Conservation (phyloP, 768 basidiomycete genomes). For the Podaxis carcinomalis region DNA sequence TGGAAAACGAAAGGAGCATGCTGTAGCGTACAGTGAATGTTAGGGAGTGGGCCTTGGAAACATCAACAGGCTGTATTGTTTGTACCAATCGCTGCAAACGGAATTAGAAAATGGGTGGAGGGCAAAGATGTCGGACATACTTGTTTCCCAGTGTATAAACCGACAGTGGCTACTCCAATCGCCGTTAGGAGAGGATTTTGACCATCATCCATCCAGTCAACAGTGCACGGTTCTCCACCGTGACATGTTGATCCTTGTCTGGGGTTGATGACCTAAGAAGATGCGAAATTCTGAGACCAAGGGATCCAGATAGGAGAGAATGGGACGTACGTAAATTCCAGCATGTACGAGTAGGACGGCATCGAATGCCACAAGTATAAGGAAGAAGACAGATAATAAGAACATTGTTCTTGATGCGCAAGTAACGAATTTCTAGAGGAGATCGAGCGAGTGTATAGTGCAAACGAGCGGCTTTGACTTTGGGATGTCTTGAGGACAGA, state of each 20-base stretch:
- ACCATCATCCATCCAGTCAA: constrained; percentile 68
- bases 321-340: constrained; percentile 35
- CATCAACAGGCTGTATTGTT: constrained; percentile 50
- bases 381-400: constrained; percentile 5
- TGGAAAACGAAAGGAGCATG: not conserved
- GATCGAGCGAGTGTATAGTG: not conserved
- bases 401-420: not conserved
- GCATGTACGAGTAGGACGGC: constrained; percentile 26
- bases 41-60: constrained; percentile 40
- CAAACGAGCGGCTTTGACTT: not conserved
- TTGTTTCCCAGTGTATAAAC: constrained; percentile 52
- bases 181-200: constrained; percentile 36
- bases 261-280: constrained; percentile 44
- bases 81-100: constrained; percentile 50
- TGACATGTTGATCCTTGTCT: constrained; percentile 37
- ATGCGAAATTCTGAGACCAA: not conserved
- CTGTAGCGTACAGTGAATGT: constrained; percentile 47
- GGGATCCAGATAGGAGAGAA: not conserved
- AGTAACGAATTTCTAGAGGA: not conserved
- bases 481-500: not conserved
- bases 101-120: not conserved
- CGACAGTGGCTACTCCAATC: constrained; percentile 52
- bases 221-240: constrained; percentile 48
- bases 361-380: constrained; percentile 21
- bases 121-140: constrained; percentile 28